phyloP scores from a whole-genome alignment of 768 basidiomycete genomes.

The Trametes gibbosa region DNA sequence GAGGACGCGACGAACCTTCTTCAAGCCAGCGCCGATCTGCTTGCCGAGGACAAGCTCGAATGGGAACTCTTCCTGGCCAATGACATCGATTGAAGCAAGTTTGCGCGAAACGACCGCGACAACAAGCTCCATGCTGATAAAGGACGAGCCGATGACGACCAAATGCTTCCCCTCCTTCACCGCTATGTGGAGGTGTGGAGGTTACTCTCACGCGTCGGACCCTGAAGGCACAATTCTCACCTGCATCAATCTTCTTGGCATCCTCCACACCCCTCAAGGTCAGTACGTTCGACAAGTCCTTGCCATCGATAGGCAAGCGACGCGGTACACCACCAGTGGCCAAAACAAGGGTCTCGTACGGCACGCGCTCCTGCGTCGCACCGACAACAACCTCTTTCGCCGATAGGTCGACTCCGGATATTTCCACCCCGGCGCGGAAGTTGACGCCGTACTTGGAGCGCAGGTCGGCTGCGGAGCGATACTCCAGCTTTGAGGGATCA shows the following conservation, averaged over 20 bases:
- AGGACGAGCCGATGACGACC: slow-evolving; percentile 85
- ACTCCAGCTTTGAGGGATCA: slow-evolving; percentile 76
- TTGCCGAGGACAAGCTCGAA: slow-evolving; percentile 81
- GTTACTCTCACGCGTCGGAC: neutral
- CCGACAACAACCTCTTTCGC: slow-evolving; percentile 64
- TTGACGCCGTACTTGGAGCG: slow-evolving; percentile 72
- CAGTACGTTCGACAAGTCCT: slow-evolving; percentile 71
- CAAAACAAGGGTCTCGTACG: slow-evolving; percentile 78
- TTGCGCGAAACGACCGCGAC: slow-evolving; percentile 69
- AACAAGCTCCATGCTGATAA: slow-evolving; percentile 93
- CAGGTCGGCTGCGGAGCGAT: slow-evolving; percentile 66
- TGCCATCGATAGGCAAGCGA: slow-evolving; percentile 73
- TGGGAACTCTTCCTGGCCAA: slow-evolving; percentile 80
- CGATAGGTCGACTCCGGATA: slow-evolving; percentile 63
- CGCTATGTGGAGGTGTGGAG: slow-evolving; percentile 33
- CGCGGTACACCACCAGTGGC: slow-evolving; percentile 75
- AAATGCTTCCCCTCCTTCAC: slow-evolving; percentile 70
- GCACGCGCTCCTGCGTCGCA: slow-evolving; percentile 46
- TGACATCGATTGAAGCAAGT: slow-evolving; percentile 77
- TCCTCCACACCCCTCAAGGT: slow-evolving; percentile 72
- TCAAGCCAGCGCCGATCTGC: slow-evolving; percentile 72
- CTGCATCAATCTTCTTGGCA: slow-evolving; percentile 67
- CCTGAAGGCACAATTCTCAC: slow-evolving; percentile 33
- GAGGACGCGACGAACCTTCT: slow-evolving; percentile 48
- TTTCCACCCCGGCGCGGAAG: slow-evolving; percentile 63